These are phyloP conservation scores for Lavandula angustifolia DNA, from an alignment of 257 asterid genomes.

Conservation along the genomic window DNA sequence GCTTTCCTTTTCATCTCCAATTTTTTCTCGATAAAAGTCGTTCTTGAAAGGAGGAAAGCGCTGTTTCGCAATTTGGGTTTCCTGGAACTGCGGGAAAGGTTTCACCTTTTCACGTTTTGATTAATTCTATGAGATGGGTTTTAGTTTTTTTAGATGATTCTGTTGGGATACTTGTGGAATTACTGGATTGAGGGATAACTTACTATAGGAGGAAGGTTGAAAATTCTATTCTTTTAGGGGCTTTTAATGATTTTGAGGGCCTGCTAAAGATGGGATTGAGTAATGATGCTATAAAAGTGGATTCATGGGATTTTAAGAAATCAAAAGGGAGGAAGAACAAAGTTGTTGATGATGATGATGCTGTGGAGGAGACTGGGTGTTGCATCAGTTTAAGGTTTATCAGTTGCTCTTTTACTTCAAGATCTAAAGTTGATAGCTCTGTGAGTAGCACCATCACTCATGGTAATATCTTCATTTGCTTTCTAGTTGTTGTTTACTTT, in stretches of 20 bases:
- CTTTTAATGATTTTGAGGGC: slow-evolving; percentile 39
- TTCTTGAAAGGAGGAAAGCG: slow-evolving; percentile 30
- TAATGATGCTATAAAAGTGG: slow-evolving; percentile 47
- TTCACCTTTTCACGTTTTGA: slow-evolving; percentile 23
- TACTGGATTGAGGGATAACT: slow-evolving; percentile 27
- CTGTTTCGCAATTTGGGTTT: slow-evolving; percentile 31
- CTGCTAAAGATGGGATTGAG: slow-evolving; percentile 52
- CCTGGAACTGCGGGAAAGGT: slow-evolving; percentile 23
- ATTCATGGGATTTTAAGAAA: slow-evolving; percentile 54
- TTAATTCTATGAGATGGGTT: slow-evolving; percentile 35
- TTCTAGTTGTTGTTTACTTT: slow-evolving; percentile 1
- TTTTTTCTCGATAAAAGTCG: slow-evolving; percentile 26
- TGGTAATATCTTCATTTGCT: slow-evolving; percentile 42
- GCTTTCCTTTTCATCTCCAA: slow-evolving; percentile 25
- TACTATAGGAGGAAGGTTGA: slow-evolving; percentile 12
- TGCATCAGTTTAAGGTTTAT: slow-evolving; percentile 55
- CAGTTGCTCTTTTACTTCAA: slow-evolving; percentile 57
- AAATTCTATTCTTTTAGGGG: slow-evolving; percentile 15
- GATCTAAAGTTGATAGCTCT: slow-evolving; percentile 70
- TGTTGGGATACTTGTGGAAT: slow-evolving; percentile 8
- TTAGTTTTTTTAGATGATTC: slow-evolving; percentile 27
- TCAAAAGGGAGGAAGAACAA: slow-evolving; percentile 48
- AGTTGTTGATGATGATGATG: slow-evolving; percentile 35
- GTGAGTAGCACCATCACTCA: slow-evolving; percentile 50
- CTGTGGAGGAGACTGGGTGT: slow-evolving; percentile 44